These are phyloP conservation scores for Nemania sp. DNA, from an alignment of 2,329 filamentous ascomycete species.

Conservation along the genomic window DNA sequence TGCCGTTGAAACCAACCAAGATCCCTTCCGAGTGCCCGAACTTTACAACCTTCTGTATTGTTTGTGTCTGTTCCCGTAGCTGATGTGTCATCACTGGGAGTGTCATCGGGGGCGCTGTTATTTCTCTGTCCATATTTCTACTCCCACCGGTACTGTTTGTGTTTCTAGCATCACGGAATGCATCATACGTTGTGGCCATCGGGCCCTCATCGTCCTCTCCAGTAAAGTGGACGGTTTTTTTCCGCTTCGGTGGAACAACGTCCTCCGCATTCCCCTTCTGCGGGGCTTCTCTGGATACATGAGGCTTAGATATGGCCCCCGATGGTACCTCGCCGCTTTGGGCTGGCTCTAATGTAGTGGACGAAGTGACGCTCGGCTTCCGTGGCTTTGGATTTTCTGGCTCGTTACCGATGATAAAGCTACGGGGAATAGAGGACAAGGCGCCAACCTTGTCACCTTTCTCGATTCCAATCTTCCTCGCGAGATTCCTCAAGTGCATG, in stretches of 20 bases:
- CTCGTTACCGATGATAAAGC: slow-evolving; percentile 37
- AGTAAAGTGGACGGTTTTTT: slow-evolving; percentile 47
- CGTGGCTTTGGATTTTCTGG: slow-evolving; percentile 12
- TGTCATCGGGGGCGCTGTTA: slow-evolving; percentile 20
- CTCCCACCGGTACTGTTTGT: not conserved
- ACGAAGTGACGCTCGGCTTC: slow-evolving; percentile 13
- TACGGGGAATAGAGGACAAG: slow-evolving; percentile 41
- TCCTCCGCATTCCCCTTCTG: slow-evolving; percentile 4
- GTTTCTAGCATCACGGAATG: slow-evolving; percentile 7
- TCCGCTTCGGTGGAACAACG: slow-evolving; percentile 35
- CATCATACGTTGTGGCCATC: slow-evolving; percentile 30
- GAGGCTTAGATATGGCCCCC: slow-evolving; percentile 1
- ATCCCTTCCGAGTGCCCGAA: slow-evolving; percentile 36
- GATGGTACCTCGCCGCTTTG: not conserved
- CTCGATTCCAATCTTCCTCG: slow-evolving; percentile 49
- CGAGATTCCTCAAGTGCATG: slow-evolving; percentile 45
- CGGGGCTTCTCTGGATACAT: slow-evolving; percentile 5
- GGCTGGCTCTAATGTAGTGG: not conserved
- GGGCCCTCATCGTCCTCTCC: slow-evolving; percentile 28
- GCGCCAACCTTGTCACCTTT: slow-evolving; percentile 49
- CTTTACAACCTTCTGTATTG: slow-evolving; percentile 31
- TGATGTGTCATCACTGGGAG: slow-evolving; percentile 36
- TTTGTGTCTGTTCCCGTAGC: slow-evolving; percentile 33
- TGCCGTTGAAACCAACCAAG: slow-evolving; percentile 33
- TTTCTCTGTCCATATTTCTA: not conserved